These are phyloP conservation scores for Rhodotorula sp. DNA, from an alignment of 1,284 basidiomycete genomes.

Conservation along the genomic window DNA sequence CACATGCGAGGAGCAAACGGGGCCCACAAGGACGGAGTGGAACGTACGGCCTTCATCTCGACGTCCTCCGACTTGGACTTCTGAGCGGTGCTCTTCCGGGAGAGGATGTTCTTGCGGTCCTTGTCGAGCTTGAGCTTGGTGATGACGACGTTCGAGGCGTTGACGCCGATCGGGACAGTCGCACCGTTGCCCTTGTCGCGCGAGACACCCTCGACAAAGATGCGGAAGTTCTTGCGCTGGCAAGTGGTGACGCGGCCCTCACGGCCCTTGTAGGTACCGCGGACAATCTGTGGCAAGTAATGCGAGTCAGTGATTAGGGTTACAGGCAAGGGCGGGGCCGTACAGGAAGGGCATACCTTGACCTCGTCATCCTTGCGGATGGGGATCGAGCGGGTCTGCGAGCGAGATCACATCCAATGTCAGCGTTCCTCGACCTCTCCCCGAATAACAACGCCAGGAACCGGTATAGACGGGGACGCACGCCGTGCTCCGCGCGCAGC, in stretches of 20 bases:
- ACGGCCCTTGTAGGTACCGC: conserved; percentile 82
- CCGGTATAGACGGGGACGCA: conserved; percentile 31
- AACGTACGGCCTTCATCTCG: conserved; percentile 42
- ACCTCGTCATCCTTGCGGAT: conserved; percentile 99
- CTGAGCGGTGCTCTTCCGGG: conserved; percentile 49
- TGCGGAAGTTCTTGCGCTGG: conserved; percentile 99
- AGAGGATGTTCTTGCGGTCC: conserved; percentile 54
- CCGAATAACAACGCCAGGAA: conserved; percentile 47
- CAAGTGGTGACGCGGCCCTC: conserved; percentile 73
- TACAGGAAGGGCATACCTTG: too few relatives aligned
- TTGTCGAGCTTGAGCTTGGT: conserved; percentile 79
- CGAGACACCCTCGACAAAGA: conserved; percentile 96
- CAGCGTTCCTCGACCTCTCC: not conserved
- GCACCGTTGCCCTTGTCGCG: conserved; percentile 98
- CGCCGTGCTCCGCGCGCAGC: conserved; percentile 81
- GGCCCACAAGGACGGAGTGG: not conserved
- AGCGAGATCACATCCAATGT: not conserved
- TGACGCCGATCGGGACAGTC: conserved; percentile 87
- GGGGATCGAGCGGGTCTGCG: conserved; percentile 77
- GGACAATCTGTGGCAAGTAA: conserved; percentile 60
- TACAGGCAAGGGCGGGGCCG: too few relatives aligned
- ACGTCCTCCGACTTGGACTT: conserved; percentile 45
- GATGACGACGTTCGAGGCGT: conserved; percentile 97
- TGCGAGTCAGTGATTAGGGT: too few relatives aligned
- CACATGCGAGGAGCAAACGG: too few relatives aligned